phyloP scores from a whole-genome alignment of 2,329 filamentous ascomycete genomes.

The Ascosphaera acerosa region DNA sequence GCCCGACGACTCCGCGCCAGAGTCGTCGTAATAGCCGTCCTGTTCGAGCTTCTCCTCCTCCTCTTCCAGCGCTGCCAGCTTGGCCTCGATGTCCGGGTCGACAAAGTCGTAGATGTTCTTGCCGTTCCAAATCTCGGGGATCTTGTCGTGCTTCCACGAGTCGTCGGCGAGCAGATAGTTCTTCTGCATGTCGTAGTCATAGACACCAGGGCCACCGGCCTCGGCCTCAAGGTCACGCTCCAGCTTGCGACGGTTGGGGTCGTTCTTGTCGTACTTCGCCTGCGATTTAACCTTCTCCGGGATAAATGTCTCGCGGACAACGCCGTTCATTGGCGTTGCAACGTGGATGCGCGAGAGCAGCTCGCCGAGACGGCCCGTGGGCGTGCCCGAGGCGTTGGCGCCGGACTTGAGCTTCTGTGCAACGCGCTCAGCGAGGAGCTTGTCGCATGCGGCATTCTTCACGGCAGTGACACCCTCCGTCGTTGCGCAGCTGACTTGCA shows the following conservation, averaged over 20 bases:
- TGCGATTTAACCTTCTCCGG: slow-evolving; percentile 57
- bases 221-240: slow-evolving; percentile 76
- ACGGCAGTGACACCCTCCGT: slow-evolving; percentile 83
- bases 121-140: slow-evolving; percentile 81
- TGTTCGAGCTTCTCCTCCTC: slow-evolving; percentile 84
- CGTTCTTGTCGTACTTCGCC: slow-evolving; percentile 75
- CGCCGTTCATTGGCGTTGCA: slow-evolving; percentile 67
- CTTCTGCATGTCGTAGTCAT: slow-evolving; percentile 74
- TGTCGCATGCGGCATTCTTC: slow-evolving; percentile 84
- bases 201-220: slow-evolving; percentile 86
- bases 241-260: slow-evolving; percentile 56
- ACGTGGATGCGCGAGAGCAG: slow-evolving; percentile 91
- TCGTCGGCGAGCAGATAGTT: slow-evolving; percentile 70
- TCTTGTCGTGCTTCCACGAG: slow-evolving; percentile 90
- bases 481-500: slow-evolving; percentile 86
- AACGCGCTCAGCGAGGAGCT: slow-evolving; percentile 75
- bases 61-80: slow-evolving; percentile 73
- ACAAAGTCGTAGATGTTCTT: slow-evolving; percentile 96
- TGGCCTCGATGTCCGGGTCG: slow-evolving; percentile 86
- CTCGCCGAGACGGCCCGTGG: slow-evolving; percentile 63
- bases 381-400: slow-evolving; percentile 50
- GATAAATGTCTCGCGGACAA: slow-evolving; percentile 57
- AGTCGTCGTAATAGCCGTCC: slow-evolving; percentile 71
- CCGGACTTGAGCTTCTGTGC: slow-evolving; percentile 84
- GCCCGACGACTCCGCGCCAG: slow-evolving; percentile 38